Evolutionary conservation across 768 basidiomycete genomes (phyloP), one percentile per base, ranked within the genome.

Genomic region (Pleurotus pulmonarius): DNA sequence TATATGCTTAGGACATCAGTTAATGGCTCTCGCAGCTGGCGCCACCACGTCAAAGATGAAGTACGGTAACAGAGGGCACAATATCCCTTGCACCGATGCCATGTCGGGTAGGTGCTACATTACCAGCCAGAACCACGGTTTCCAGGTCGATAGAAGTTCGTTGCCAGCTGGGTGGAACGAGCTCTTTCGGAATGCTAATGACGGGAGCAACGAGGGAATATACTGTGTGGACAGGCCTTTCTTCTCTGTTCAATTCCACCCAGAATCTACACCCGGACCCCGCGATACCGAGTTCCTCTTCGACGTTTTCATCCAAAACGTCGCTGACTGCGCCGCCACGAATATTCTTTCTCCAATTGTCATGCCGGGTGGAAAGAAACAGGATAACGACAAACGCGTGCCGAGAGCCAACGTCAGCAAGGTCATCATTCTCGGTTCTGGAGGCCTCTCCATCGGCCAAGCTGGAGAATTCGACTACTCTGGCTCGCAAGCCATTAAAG

Each of bases 391-490:
- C 61, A 77, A 67, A 71, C 84, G 79, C 54, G 76, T 81, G 41
- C 90, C 88, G 49, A 86, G 85, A 59, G 81, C 81, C 56, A 81
- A 88, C 59, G 93, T 97, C 52, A 84, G 82, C 64, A 99, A 99
- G 74, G 95, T 99, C 54, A 81, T 99, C 63, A 93, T 99, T 62
- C 86, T 99, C 49, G 97, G 97, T 46, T 98, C 96, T 5, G 97
- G 97, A 25, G 97, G 97, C 60, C 77, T 99, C 16, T 98, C 95
- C 9, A 99, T 99, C 61, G 97, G 97, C 49, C 97, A 99, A 69
- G 97, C 97, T 0, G 97, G 97, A 63, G 97, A 99, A 72, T 99
- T 99, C 73, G 97, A 99, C 74, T 99, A 99, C 75, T 98, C 97
- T 0, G 97, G 97, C 60, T 96, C 94, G 39, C 97, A 99, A 70